These are phyloP conservation scores for Fusarium decemcellulare DNA, from an alignment of 2,329 filamentous ascomycete species.

Conservation along the genomic window DNA sequence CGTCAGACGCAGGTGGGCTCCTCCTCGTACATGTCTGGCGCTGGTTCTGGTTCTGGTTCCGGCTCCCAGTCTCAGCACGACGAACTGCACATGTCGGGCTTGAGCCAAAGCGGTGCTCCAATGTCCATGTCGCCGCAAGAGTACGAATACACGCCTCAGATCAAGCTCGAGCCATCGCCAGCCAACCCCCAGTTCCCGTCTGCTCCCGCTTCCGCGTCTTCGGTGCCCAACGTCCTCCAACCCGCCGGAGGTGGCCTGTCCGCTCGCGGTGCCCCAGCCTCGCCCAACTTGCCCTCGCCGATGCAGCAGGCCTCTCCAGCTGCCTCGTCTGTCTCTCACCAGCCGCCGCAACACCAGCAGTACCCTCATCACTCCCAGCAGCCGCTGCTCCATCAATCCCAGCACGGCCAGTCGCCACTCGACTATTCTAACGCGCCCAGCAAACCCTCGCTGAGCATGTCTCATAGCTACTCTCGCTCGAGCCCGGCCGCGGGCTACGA, in stretches of 20 bases:
- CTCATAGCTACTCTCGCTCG: conserved; percentile 86
- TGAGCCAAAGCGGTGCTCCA: conserved; percentile 52
- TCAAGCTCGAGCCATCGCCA: conserved; percentile 64
- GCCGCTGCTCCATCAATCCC: conserved; percentile 50
- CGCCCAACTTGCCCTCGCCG: conserved; percentile 60
- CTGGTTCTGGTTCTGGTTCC: conserved; percentile 42
- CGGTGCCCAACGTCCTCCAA: conserved; percentile 72
- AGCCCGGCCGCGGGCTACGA: conserved; percentile 79
- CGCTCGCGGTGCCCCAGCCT: conserved; percentile 54
- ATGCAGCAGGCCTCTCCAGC: conserved; percentile 59
- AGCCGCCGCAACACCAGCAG: conserved; percentile 56
- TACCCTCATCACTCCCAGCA: conserved; percentile 50
- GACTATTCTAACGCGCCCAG: conserved; percentile 53
- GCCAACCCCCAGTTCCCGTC: conserved; percentile 57
- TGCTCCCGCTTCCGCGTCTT: conserved; percentile 57
- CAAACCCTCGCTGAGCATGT: conserved; percentile 74
- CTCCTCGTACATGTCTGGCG: conserved; percentile 36
- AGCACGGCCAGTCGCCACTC: conserved; percentile 74
- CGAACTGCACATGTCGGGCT: conserved; percentile 69
- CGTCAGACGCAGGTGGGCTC: conserved; percentile 45
- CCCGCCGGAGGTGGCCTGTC: conserved; percentile 61
- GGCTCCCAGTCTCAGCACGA: conserved; percentile 56
- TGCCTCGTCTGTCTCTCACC: conserved; percentile 46
- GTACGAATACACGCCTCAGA: conserved; percentile 66
- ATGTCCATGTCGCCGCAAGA: conserved; percentile 62